Percentiles rank a stretch among this genome's conserved stretches.
Evolutionary conservation across 2,329 filamentous ascomycete genomes (phyloP).

Genomic region (Boeremia exigua): DNA sequence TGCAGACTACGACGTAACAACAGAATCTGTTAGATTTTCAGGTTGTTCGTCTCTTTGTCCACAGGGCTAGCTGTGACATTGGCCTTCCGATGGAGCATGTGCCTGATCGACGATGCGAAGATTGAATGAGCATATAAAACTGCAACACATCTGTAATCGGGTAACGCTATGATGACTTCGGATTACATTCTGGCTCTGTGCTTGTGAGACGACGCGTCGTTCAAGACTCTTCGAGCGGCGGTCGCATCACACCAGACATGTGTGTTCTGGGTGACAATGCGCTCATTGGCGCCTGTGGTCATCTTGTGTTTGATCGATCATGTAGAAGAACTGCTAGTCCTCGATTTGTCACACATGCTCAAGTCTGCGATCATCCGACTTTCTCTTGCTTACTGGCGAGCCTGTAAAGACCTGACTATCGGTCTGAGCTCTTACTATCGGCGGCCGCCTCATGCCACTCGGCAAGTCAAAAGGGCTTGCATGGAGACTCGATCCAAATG

Average conservation of each 20-base stretch:
- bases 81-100: too few relatives aligned
- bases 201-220: neutral
- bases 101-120: too few relatives aligned
- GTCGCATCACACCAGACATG: neutral
- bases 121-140: too few relatives aligned
- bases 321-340: neutral
- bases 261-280: neutral
- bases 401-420: slow-evolving; percentile 29
- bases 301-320: neutral
- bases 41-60: too few relatives aligned
- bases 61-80: too few relatives aligned
- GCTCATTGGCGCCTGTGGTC: neutral
- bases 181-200: neutral
- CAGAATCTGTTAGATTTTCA: neutral
- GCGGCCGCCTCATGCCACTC: slow-evolving; percentile 28
- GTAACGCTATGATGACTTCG: too few relatives aligned
- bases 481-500: slow-evolving; percentile 31
- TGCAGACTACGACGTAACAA: neutral
- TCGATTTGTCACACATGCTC: neutral
- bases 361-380: neutral
- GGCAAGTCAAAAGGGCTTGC: slow-evolving; percentile 45
- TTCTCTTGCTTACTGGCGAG: slow-evolving; percentile 33
- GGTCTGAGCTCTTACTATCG: slow-evolving; percentile 23
- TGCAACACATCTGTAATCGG: too few relatives aligned
- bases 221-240: neutral